These are phyloP conservation scores for Phytophthora cryptogea DNA, from an alignment of 352 stramenopile genomes.

Conservation along the genomic window DNA sequence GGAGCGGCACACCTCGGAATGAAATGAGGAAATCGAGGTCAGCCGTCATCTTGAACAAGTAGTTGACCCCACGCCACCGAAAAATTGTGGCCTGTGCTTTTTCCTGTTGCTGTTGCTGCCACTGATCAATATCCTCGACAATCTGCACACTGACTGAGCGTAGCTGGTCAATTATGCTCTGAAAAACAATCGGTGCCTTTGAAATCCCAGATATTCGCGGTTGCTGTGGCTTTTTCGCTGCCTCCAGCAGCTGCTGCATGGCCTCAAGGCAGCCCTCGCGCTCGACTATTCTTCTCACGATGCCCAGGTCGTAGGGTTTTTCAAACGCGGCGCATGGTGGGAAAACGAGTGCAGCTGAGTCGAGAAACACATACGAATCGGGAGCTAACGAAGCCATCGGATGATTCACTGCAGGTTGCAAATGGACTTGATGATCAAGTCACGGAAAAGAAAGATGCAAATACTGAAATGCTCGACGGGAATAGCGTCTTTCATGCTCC, in stretches of 20 bases:
- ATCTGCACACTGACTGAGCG: slow-evolving; percentile 66
- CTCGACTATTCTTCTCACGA: slow-evolving; percentile 82
- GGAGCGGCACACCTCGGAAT: slow-evolving; percentile 22
- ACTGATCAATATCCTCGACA: slow-evolving; percentile 69
- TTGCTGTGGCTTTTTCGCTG: slow-evolving; percentile 21
- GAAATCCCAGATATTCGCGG: slow-evolving; percentile 24
- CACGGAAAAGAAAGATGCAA: neutral
- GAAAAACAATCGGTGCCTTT: slow-evolving; percentile 59
- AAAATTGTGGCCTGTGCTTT: slow-evolving; percentile 45
- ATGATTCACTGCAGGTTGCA: neutral
- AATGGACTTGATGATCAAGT: neutral
- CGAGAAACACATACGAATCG: neutral
- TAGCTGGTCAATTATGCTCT: slow-evolving; percentile 69
- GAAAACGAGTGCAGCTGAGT: slow-evolving; percentile 26
- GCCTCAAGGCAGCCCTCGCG: slow-evolving; percentile 81
- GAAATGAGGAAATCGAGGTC: slow-evolving; percentile 66
- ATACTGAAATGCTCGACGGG: neutral
- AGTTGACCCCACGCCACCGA: slow-evolving; percentile 77
- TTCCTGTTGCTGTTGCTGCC: slow-evolving; percentile 37
- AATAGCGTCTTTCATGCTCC: slow-evolving; percentile 7
- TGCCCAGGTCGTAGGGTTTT: slow-evolving; percentile 55
- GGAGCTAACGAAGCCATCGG: slow-evolving; percentile 13
- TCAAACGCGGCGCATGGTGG: slow-evolving; percentile 39
- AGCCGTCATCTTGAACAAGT: slow-evolving; percentile 77
- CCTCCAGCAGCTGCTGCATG: slow-evolving; percentile 57